Evolutionary conservation across 2,329 filamentous ascomycete species (phyloP).

Genomic region (Bipolaris bicolor): DNA sequence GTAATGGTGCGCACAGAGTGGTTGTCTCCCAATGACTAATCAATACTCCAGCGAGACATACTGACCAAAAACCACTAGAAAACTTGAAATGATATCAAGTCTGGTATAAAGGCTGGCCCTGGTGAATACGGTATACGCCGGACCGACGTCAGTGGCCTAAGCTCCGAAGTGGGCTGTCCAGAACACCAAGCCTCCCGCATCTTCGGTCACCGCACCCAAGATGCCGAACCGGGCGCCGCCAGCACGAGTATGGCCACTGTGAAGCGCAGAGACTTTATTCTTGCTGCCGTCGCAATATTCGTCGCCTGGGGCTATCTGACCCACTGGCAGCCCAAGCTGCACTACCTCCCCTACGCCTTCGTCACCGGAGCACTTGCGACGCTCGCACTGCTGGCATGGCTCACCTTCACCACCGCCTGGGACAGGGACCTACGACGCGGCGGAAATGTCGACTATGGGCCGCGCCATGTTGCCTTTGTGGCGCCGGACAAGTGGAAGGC

Average conservation of each 20-base stretch:
- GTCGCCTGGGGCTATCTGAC: conserved; percentile 87
- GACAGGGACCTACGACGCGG: conserved; percentile 49
- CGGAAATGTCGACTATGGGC: conserved; percentile 50
- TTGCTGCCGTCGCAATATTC: conserved; percentile 73
- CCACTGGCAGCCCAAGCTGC: conserved; percentile 80
- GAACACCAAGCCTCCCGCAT: conserved; percentile 26
- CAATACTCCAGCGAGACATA: no score
- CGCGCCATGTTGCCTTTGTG: conserved; percentile 63
- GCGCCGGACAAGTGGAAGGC: conserved; percentile 68
- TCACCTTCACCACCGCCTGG: conserved; percentile 66
- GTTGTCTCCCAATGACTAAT: no score
- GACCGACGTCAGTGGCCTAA: conserved; percentile 29
- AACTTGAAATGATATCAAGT: conserved; percentile 7
- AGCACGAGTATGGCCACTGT: conserved; percentile 72
- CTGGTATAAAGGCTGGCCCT: neutral
- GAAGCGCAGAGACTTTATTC: conserved; percentile 70
- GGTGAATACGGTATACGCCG: conserved; percentile 14
- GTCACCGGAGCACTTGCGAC: conserved; percentile 68
- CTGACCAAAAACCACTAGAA: no score
- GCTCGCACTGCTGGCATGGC: conserved; percentile 60
- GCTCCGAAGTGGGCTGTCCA: conserved; percentile 22
- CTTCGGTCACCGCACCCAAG: conserved; percentile 31
- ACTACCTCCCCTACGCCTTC: conserved; percentile 86
- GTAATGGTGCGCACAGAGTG: no score
- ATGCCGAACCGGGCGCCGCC: conserved; percentile 46